phyloP scores from a whole-genome alignment of 495 filamentous ascomycete genomes.

The Cairneyella variabilis region DNA sequence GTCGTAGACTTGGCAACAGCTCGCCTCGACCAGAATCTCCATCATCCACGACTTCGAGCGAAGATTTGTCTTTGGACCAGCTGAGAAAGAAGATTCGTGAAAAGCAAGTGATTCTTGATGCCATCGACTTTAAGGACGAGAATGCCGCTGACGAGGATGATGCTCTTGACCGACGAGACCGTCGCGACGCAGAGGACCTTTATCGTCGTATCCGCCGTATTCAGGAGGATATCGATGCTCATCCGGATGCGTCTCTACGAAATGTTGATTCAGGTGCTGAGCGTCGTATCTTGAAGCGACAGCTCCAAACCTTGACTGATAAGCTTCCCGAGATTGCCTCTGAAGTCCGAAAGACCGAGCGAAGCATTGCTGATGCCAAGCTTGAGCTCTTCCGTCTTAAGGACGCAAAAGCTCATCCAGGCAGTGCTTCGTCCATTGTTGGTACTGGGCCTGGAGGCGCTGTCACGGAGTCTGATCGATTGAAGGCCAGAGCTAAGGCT shows the following conservation, averaged over 20 bases:
- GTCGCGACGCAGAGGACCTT: slow-evolving; percentile 88
- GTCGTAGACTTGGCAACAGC: slow-evolving; percentile 71
- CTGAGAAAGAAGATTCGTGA: slow-evolving; percentile 91
- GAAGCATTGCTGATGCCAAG: slow-evolving; percentile 85
- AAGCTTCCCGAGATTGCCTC: slow-evolving; percentile 89
- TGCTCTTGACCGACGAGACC: slow-evolving; percentile 82
- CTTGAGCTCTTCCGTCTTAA: slow-evolving; percentile 91
- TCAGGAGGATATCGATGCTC: slow-evolving; percentile 92
- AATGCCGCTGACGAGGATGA: slow-evolving; percentile 88
- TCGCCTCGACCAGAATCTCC: slow-evolving; percentile 76
- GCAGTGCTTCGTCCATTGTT: slow-evolving; percentile 75
- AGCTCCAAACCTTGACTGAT: slow-evolving; percentile 84
- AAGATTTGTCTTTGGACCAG: slow-evolving; percentile 83
- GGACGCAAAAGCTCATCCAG: slow-evolving; percentile 89
- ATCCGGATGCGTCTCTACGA: slow-evolving; percentile 74
- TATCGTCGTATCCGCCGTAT: slow-evolving; percentile 89
- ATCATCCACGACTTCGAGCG: slow-evolving; percentile 62
- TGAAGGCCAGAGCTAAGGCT: slow-evolving; percentile 91
- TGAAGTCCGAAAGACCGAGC: slow-evolving; percentile 84
- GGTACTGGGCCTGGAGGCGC: slow-evolving; percentile 90
- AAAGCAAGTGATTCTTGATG: slow-evolving; percentile 93
- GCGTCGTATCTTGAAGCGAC: slow-evolving; percentile 76
- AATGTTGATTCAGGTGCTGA: slow-evolving; percentile 82
- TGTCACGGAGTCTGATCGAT: slow-evolving; percentile 88
- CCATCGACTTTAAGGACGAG: slow-evolving; percentile 95